A percentile compares a stretch with the other conserved stretches of the same genome.
These are phyloP conservation scores for Cenococcum geophilum DNA, from an alignment of 495 filamentous ascomycete species.

Conservation along the genomic window DNA sequence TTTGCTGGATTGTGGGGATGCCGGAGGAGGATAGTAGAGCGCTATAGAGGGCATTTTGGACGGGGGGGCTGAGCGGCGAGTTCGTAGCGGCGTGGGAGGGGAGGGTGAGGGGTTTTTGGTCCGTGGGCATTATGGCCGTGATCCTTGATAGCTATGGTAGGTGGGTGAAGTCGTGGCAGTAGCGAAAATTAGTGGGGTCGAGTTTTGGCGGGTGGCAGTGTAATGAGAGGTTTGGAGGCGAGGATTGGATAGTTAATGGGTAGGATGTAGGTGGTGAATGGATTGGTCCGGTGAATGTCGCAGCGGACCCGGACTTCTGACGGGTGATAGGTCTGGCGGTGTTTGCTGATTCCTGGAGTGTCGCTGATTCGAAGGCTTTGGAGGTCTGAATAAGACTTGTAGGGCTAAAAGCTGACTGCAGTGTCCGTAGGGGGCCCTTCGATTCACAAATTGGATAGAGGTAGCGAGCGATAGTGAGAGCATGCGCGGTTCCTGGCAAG, in stretches of 20 bases:
- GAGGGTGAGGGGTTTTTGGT: slow-evolving; percentile 8
- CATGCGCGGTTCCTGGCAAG: neutral
- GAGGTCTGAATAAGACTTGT: too few relatives aligned
- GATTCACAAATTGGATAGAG: neutral
- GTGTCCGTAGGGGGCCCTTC: too few relatives aligned
- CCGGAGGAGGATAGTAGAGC: slow-evolving; percentile 24
- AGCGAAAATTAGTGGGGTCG: too few relatives aligned
- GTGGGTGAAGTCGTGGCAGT: neutral
- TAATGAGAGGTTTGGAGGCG: neutral
- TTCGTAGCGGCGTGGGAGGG: slow-evolving; percentile 9
- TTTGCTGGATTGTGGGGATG: slow-evolving; percentile 30
- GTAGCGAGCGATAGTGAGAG: neutral
- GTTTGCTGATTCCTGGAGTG: too few relatives aligned
- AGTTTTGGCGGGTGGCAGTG: neutral
- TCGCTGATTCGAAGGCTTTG: too few relatives aligned
- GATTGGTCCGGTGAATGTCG: neutral
- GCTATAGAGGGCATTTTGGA: slow-evolving; percentile 28
- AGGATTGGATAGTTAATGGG: neutral
- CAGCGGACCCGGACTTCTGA: too few relatives aligned
- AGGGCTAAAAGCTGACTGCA: too few relatives aligned
- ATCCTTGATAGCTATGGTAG: neutral
- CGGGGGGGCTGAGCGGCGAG: slow-evolving; percentile 10
- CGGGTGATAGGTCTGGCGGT: too few relatives aligned
- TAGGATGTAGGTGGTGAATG: neutral
- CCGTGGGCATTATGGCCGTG: neutral